Evolutionary conservation across 1,284 basidiomycete species (phyloP).

Genomic region (Dichomitus squalens): DNA sequence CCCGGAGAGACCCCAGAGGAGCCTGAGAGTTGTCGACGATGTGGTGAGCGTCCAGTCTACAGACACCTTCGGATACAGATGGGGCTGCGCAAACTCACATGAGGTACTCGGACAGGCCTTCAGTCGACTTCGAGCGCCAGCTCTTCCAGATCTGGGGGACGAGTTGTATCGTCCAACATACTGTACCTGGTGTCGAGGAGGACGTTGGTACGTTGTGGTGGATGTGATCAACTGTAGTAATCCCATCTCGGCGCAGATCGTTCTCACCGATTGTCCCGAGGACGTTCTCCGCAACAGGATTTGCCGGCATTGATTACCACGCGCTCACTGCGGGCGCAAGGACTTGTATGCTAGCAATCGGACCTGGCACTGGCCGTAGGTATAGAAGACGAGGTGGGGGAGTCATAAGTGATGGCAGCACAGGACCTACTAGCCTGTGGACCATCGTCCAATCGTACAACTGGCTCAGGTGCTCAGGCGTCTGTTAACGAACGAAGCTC

Average conservation of each 20-base stretch:
- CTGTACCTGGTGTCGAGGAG: conserved; percentile 45
- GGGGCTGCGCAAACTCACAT: conserved; percentile 50
- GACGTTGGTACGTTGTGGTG: not conserved
- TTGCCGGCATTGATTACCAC: conserved; percentile 36
- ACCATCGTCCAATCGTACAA: no score
- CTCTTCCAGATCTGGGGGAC: conserved; percentile 80
- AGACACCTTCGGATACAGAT: no score
- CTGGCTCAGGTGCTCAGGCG: not conserved
- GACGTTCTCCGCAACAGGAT: conserved; percentile 55
- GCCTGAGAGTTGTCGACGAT: conserved; percentile 34
- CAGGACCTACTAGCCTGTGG: no score
- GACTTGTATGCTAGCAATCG: not conserved
- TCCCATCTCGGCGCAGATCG: not conserved
- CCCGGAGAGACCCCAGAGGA: conserved; percentile 68
- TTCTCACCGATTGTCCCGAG: conserved; percentile 58
- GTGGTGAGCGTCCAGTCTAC: not conserved
- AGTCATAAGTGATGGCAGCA: no score
- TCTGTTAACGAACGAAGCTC: no score
- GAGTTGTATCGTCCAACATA: conserved; percentile 73
- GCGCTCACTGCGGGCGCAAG: not conserved
- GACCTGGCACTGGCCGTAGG: no score
- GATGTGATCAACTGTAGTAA: not conserved
- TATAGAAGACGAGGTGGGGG: not conserved
- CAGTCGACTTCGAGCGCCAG: conserved; percentile 70
- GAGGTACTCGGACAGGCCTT: conserved; percentile 72